Evolutionary conservation across 2,329 filamentous ascomycete species (phyloP).

Genomic region (Neopestalotiopsis clavispora): DNA sequence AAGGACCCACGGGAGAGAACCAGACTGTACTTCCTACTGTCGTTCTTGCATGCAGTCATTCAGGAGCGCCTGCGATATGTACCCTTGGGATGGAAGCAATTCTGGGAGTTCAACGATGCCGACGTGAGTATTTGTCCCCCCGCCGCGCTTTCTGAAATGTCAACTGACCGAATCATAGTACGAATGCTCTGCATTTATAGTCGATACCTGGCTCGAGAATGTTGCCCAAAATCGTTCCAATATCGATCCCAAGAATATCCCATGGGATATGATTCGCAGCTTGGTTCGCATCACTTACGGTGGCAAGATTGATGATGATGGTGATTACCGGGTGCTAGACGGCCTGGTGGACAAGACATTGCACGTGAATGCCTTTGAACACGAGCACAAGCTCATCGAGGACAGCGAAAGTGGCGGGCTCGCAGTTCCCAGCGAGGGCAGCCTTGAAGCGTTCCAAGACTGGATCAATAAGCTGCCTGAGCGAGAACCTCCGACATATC

Average conservation of each 20-base stretch:
- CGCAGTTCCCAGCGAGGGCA: conserved; percentile 78
- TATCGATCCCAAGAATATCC: conserved; percentile 89
- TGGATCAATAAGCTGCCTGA: conserved; percentile 95
- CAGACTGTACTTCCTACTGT: conserved; percentile 86
- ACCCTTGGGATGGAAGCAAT: conserved; percentile 95
- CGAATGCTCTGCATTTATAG: conserved; percentile 94
- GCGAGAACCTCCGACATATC: conserved; percentile 92
- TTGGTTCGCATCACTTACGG: conserved; percentile 95
- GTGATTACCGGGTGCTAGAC: conserved; percentile 76
- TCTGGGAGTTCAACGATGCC: conserved; percentile 99
- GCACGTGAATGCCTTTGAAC: conserved; percentile 88
- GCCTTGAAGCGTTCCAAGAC: conserved; percentile 81
- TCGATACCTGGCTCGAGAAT: conserved; percentile 90
- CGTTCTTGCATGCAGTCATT: conserved; percentile 93
- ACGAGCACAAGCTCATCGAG: conserved; percentile 87
- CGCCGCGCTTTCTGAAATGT: neutral
- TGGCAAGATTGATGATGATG: conserved; percentile 93
- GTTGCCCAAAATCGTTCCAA: conserved; percentile 87
- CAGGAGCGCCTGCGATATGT: conserved; percentile 95
- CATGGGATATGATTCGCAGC: conserved; percentile 93
- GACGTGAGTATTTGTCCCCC: conserved; percentile 70
- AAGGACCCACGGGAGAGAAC: conserved; percentile 90
- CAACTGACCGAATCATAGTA: conserved; percentile 62
- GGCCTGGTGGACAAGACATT: conserved; percentile 78
- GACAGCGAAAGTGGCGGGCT: conserved; percentile 62